Evolutionary conservation across 2,329 filamentous ascomycete genomes (phyloP).

Genomic region (Fusarium sp.): DNA sequence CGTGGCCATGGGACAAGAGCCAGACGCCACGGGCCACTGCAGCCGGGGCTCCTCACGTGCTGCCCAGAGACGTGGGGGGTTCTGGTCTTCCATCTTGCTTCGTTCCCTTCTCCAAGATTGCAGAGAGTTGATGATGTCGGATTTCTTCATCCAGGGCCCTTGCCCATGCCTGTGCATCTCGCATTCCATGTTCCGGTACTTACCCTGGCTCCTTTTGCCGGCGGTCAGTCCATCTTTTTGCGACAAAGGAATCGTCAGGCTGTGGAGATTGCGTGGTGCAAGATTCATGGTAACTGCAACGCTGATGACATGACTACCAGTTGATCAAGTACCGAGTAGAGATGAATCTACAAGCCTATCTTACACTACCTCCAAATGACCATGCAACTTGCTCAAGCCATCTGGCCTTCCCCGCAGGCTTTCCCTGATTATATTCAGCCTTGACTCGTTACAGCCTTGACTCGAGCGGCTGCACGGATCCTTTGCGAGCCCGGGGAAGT

Average conservation of each 20-base stretch:
- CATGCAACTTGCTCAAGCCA: background rate
- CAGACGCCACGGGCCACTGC: slow-evolving; percentile 35
- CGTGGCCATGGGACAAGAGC: background rate
- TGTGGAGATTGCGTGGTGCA: background rate
- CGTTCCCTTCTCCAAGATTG: background rate
- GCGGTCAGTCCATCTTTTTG: background rate
- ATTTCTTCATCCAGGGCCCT: background rate
- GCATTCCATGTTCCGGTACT: background rate
- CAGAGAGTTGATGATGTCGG: background rate
- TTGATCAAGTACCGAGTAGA: background rate
- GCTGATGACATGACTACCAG: background rate
- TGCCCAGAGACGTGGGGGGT: slow-evolving; percentile 33
- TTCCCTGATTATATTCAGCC: background rate
- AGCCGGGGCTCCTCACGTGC: slow-evolving; percentile 40
- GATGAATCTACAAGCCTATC: background rate
- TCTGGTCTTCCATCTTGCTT: background rate
- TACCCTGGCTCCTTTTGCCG: background rate
- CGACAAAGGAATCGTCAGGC: background rate
- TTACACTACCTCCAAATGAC: background rate
- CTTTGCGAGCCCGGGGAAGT: background rate
- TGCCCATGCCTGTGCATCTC: background rate
- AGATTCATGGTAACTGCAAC: background rate
- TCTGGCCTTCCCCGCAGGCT: background rate
- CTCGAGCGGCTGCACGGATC: slow-evolving; percentile 7
- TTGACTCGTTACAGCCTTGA: background rate